Base-by-base conservation (phyloP, 2,329 filamentous ascomycete genomes). In the Dactylellina haptotyla region DNA sequence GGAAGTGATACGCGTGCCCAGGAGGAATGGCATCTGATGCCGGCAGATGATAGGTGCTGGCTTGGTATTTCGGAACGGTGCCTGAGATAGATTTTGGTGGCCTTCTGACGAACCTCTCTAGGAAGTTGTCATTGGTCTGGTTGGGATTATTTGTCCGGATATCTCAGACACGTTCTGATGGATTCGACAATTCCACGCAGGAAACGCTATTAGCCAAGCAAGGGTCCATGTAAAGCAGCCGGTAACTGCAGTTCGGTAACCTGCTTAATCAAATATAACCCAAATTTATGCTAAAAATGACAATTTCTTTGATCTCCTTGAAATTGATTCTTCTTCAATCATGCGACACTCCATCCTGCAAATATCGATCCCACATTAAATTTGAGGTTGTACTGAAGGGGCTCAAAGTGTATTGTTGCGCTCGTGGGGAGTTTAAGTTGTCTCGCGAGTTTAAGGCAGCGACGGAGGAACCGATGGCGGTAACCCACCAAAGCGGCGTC, bases 1-100 rank as follows among this genome's bases (percentile, higher is more conserved):
- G 57, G 56, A 12, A 70, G 57, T 32, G 65, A 62, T 70, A 54
- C 39, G 53, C 63, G 32, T 43, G 25, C 57, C 16, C 20, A 48
- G 61, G 23, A 16, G 18, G 25, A 34, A 28, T 30, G 34, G 26
- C 41, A 50, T 30, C 57, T 41, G 50, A 50, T 30, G 48, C 43
- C 50, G 56, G 65, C 57, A 41, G 30, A 50, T 62, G 26, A 23
- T 46, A 39, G 20, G 6, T 28, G 14, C 45, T 37, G 26, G 20
- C 3, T 14, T 48, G 34, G 8, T 8, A 8, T 14, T n/a, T 59
- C 10, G 51, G 46, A n/a, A 34, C 5, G 14, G 3, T 20, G 48
- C 14, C 16, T 41, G 14, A 58, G 20, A 39, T 18, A n/a, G 48
- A 34, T 46, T 4, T 23, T 46, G n/a, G 16, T 4, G 25, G 43